Evolutionary conservation across 23 red algal genomes (phyloP).

Genomic region (Agarophyton chilense): DNA sequence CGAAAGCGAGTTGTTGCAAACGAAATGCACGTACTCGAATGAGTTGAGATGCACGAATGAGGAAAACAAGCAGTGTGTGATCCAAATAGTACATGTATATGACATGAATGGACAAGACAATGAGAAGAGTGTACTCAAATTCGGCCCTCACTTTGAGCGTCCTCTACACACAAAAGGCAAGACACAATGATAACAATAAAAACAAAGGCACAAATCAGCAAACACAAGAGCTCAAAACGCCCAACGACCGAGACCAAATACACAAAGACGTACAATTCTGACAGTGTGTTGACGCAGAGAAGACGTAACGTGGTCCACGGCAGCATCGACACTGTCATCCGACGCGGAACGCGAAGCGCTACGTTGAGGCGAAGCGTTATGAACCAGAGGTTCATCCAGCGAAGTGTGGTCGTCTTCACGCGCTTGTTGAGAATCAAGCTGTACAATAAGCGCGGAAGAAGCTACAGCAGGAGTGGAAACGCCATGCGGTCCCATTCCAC

Average conservation of each 20-base stretch:
- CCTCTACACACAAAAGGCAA: background rate
- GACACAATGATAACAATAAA: too few species aligned
- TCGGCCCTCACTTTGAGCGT: constrained; percentile 44
- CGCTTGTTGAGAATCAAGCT: background rate
- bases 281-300: background rate
- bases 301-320: background rate
- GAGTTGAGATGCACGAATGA: constrained; percentile 58
- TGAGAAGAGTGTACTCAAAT: constrained; percentile 62
- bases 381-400: background rate
- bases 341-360: background rate
- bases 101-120: constrained; percentile 36
- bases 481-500: background rate
- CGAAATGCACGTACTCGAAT: constrained; percentile 72
- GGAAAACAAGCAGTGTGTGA: constrained; percentile 47
- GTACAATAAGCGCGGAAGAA: background rate
- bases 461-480: background rate
- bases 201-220: background rate
- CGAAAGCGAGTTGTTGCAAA: too few species aligned
- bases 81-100: constrained; percentile 74
- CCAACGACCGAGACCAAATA: background rate
- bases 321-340: background rate
- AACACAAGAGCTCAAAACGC: background rate
- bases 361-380: background rate
- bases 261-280: constrained; percentile 7
- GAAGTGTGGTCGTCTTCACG: background rate